Conservation (phyloP, 305 asterid genomes). For the Fraxinus sp. region DNA sequence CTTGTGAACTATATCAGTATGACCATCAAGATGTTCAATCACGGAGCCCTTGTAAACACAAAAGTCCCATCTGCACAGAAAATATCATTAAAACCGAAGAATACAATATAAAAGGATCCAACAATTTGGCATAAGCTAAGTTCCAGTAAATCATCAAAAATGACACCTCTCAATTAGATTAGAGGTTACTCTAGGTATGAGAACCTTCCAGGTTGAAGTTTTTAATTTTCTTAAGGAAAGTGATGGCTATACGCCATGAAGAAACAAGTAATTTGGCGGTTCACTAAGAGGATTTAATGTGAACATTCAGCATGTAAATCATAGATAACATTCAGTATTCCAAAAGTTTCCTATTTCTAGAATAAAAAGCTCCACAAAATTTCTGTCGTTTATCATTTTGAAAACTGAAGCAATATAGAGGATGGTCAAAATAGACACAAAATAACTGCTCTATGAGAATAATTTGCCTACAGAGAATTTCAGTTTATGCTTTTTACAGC, state of each 20-base stretch:
- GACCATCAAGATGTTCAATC: slow-evolving; percentile 96
- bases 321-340: slow-evolving; percentile 2
- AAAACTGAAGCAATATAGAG: slow-evolving; percentile 1
- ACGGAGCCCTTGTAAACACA: slow-evolving; percentile 83
- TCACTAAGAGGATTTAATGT: slow-evolving; percentile 4
- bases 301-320: background rate
- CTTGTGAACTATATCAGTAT: slow-evolving; percentile 90
- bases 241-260: background rate
- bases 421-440: background rate
- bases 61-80: slow-evolving; percentile 87
- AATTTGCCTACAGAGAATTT: background rate
- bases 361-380: slow-evolving; percentile 11
- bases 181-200: background rate
- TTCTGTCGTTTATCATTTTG: background rate
- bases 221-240: slow-evolving; percentile 1
- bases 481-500: background rate
- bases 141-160: background rate
- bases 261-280: background rate
- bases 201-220: slow-evolving; percentile 5
- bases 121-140: slow-evolving; percentile 10
- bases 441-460: background rate
- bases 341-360: background rate
- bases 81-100: slow-evolving; percentile 1
- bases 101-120: background rate
- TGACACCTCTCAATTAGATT: slow-evolving; percentile 21